phyloP scores from a whole-genome alignment of 176 grass and related monocot genomes.

The Triticum urartu region DNA sequence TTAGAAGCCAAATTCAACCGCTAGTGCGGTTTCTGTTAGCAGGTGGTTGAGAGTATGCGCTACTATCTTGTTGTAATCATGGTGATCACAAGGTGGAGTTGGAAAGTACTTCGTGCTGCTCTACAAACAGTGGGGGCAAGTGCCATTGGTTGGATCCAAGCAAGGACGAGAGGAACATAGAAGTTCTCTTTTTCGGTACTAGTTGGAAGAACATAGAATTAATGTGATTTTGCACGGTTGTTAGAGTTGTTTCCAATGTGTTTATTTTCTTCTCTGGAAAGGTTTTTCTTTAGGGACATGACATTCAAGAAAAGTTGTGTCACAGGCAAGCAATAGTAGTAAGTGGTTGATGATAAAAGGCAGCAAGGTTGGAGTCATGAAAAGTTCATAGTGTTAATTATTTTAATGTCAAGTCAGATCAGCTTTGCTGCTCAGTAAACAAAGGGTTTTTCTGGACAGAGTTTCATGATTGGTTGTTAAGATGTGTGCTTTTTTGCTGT shows the following conservation, averaged over 20 bases:
- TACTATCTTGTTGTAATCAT: constrained; percentile 28
- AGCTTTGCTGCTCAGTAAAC: constrained; percentile 14
- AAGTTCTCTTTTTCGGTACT: background rate
- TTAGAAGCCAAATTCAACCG: background rate
- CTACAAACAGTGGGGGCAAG: background rate
- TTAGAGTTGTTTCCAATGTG: background rate
- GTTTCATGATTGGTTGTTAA: background rate
- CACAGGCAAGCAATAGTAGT: constrained; percentile 17
- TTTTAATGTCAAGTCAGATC: background rate
- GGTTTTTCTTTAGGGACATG: background rate
- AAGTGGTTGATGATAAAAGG: constrained; percentile 37
- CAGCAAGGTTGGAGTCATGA: background rate
- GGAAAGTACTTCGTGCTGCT: constrained; percentile 1
- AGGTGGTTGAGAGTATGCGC: constrained; percentile 27
- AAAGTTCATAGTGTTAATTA: constrained; percentile 20
- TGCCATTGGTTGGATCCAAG: background rate
- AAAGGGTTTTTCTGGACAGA: background rate
- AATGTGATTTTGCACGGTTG: background rate
- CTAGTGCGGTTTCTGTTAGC: constrained; percentile 20
- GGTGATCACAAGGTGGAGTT: constrained; percentile 15
- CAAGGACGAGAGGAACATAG: background rate
- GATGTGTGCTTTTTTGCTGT: background rate
- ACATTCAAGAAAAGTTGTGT: constrained; percentile 11
- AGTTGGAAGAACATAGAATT: background rate
- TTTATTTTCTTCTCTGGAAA: constrained; percentile 19